Conservation (phyloP, 2,329 filamentous ascomycete genomes). For the Aureobasidium sp. region DNA sequence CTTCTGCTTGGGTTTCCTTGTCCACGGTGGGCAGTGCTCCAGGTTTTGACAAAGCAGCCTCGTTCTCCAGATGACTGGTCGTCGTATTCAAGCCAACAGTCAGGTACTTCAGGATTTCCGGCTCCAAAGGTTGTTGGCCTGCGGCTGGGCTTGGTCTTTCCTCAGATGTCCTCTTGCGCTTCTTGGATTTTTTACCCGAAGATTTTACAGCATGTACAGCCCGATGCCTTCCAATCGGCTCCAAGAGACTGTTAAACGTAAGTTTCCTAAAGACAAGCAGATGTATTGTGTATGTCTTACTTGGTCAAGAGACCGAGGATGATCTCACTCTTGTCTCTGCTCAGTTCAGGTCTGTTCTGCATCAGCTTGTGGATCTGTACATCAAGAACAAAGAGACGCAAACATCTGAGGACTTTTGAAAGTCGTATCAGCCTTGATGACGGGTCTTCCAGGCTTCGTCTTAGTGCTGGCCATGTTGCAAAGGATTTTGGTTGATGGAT, state of each 20-base stretch:
- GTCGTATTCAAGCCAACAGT: constrained; percentile 61
- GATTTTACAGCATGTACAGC: constrained; percentile 49
- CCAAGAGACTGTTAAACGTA: constrained; percentile 46
- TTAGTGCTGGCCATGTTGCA: constrained; percentile 3
- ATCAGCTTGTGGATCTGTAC: not conserved
- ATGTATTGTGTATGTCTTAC: not conserved
- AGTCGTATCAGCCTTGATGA: constrained; percentile 9
- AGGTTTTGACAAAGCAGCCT: constrained; percentile 25
- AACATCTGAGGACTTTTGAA: not conserved
- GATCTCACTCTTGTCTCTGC: constrained; percentile 7
- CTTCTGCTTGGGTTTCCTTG: not conserved
- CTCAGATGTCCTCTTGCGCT: constrained; percentile 21
- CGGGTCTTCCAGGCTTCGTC: not conserved
- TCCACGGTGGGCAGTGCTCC: not conserved
- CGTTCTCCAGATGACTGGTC: constrained; percentile 50
- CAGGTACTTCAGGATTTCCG: constrained; percentile 51
- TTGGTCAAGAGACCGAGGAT: constrained; percentile 2
- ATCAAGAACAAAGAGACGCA: not conserved
- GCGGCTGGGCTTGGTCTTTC: not conserved
- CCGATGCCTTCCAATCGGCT: constrained; percentile 58
- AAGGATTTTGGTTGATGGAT: not conserved
- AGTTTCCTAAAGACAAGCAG: too few relatives aligned
- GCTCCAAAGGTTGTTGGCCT: constrained; percentile 22
- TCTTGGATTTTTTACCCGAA: constrained; percentile 24
- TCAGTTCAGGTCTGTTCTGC: constrained; percentile 6